Evolutionary conservation across 495 filamentous ascomycete species (phyloP), one percentile per base, ranked within the genome.

Genomic region (Pyrenula aspistea): DNA sequence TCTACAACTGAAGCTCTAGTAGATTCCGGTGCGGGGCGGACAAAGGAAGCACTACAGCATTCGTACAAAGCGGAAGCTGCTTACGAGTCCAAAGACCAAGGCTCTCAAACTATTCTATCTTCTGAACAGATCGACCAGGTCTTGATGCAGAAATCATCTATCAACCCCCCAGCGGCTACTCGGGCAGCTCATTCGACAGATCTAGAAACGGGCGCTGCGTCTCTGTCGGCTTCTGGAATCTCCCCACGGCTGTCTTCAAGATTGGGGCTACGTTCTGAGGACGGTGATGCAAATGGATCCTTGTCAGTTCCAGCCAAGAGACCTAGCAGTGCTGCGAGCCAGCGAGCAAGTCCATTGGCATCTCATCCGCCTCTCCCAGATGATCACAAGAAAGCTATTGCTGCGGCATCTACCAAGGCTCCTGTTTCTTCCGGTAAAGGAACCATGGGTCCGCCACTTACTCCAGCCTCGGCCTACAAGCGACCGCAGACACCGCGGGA

Each of bases 321-420:
- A 60, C 88, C 89, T 50, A 79, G 80, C 51, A 95, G 88, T 66
- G 72, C 84, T 22, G 72, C 78, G 11, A 95, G 90, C 61, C 76
- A 78, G 24, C 74, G 78, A 25, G 68, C 70, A 10, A 73, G 72
- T 23, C 65, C 65, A 54, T 51, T 67, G 25, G 68, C 67, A 12
- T 67, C 65, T 49, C 79, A 83, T 60, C 91, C 90, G 2, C 90
- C 92, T 15, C 72, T 98, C 25, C 91, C 93, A 49, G 56, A 71
- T 10, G 89, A 95, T 64, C 89, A 94, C 67, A 85, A 82, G 58
- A 80, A 96, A 68, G 81, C 80, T 55, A 96, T 96, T 60, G 81
- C 89, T 55, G 89, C 88, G 10, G 92, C 89, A 31, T 70, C 64
- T 59, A 66, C 69, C 12, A 73, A 74, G 12, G 47, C 59, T 36